Evolutionary conservation across 768 basidiomycete genomes (phyloP).

Genomic region (Collybia sordida): DNA sequence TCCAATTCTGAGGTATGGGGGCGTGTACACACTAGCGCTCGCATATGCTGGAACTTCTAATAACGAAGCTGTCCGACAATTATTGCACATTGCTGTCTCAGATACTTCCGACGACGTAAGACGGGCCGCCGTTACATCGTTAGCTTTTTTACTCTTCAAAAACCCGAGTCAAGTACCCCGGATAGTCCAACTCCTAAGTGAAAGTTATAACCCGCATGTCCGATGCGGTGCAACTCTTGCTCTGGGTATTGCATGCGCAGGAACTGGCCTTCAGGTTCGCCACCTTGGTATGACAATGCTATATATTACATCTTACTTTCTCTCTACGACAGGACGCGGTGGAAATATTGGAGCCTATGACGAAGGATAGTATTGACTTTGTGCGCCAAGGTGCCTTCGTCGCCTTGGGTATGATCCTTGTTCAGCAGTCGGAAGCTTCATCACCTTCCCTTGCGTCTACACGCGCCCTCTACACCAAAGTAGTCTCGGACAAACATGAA

Average conservation of each 20-base stretch:
- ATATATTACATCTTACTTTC: background rate
- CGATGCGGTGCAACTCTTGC: conserved; percentile 96
- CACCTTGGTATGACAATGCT: background rate
- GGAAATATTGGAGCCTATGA: conserved; percentile 96
- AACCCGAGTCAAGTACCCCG: conserved; percentile 95
- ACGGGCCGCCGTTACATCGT: conserved; percentile 91
- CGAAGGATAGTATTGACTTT: conserved; percentile 96
- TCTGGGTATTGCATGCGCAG: conserved; percentile 95
- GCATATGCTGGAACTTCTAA: conserved; percentile 97
- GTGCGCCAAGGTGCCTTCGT: conserved; percentile 97
- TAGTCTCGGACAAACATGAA: conserved; percentile 95
- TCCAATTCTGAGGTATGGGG: conserved; percentile 95
- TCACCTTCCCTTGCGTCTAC: conserved; percentile 79
- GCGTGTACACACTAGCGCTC: conserved; percentile 93
- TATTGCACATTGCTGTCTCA: conserved; percentile 95
- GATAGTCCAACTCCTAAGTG: conserved; percentile 93
- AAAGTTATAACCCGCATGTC: conserved; percentile 99
- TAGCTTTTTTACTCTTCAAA: conserved; percentile 97
- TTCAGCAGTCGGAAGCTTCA: conserved; percentile 92
- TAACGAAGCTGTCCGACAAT: conserved; percentile 87
- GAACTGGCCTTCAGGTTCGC: conserved; percentile 87
- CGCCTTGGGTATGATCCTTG: conserved; percentile 93
- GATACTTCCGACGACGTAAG: conserved; percentile 98
- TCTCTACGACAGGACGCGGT: conserved; percentile 73
- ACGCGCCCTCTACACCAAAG: conserved; percentile 85